Evolutionary conservation across 306 rosid genomes (phyloP).

Genomic region (Alnus rubra): DNA sequence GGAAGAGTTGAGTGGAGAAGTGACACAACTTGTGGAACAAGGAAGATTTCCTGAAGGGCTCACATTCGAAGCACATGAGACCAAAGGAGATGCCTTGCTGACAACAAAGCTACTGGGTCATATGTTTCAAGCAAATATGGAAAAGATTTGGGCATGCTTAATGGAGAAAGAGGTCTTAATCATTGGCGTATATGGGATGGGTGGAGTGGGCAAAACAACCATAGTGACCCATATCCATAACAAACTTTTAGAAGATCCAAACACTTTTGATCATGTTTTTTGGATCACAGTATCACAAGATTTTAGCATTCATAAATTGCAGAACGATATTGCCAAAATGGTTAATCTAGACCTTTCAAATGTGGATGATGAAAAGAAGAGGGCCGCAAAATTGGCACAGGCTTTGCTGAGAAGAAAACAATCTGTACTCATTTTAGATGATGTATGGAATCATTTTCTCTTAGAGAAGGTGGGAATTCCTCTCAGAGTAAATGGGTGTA

Average conservation of each 20-base stretch:
- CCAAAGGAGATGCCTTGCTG: slow-evolving; percentile 30
- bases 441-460: slow-evolving; percentile 33
- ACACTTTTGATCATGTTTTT: slow-evolving; percentile 9
- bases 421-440: slow-evolving; percentile 30
- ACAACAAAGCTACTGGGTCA: slow-evolving; percentile 31
- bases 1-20: slow-evolving; percentile 24
- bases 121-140: slow-evolving; percentile 14
- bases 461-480: slow-evolving; percentile 27
- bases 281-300: slow-evolving; percentile 29
- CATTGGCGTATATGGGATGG: slow-evolving; percentile 38
- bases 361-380: slow-evolving; percentile 20
- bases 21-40: slow-evolving; percentile 24
- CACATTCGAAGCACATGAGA: slow-evolving; percentile 10
- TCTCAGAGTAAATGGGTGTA: neutral
- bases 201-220: slow-evolving; percentile 44
- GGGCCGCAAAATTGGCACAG: slow-evolving; percentile 28
- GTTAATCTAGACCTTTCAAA: slow-evolving; percentile 18
- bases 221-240: slow-evolving; percentile 22
- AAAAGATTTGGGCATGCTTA: slow-evolving; percentile 11
- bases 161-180: neutral
- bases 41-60: slow-evolving; percentile 36
- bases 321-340: slow-evolving; percentile 26
- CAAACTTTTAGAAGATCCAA: neutral
- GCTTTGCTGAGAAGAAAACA: neutral
- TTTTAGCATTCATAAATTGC: slow-evolving; percentile 18